A percentile compares a stretch with the other conserved stretches of the same genome.
These are phyloP conservation scores for Coniella vitis DNA, from an alignment of 2,329 filamentous ascomycete genomes.

Conservation along the genomic window DNA sequence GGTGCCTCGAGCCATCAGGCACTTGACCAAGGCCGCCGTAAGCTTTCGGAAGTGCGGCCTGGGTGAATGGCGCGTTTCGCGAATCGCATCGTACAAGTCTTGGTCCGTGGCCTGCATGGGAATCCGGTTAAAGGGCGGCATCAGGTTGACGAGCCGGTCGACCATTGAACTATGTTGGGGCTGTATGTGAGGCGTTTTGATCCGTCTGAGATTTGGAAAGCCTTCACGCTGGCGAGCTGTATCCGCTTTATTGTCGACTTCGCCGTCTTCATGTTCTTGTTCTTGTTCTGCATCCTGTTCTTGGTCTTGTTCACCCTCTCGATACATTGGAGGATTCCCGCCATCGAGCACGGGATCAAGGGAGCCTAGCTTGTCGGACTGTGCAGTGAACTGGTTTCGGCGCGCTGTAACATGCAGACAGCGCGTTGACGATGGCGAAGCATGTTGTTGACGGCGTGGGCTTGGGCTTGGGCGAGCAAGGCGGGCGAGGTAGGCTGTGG, in stretches of 20 bases:
- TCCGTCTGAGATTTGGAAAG: too few species aligned
- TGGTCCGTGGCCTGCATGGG: constrained; percentile 24
- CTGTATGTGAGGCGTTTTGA: too few species aligned
- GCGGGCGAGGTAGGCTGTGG: constrained; percentile 13
- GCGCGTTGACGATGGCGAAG: too few species aligned
- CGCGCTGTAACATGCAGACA: constrained; percentile 1
- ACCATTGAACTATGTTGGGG: neutral
- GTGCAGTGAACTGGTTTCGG: neutral
- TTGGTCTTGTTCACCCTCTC: too few species aligned
- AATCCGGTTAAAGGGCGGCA: constrained; percentile 18
- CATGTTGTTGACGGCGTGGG: too few species aligned
- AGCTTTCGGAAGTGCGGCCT: constrained; percentile 18
- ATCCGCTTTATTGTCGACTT: too few species aligned
- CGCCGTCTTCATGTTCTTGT: too few species aligned
- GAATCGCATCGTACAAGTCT: constrained; percentile 42
- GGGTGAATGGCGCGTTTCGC: constrained; percentile 24
- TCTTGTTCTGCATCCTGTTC: too few species aligned
- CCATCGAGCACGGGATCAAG: too few species aligned
- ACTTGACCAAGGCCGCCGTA: constrained; percentile 38
- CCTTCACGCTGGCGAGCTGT: too few species aligned
- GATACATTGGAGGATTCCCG: too few species aligned
- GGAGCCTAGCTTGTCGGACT: neutral
- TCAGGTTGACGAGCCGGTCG: constrained; percentile 15
- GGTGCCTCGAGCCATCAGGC: constrained; percentile 50
- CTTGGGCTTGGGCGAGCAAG: constrained; percentile 11